Percentiles rank a stretch among this genome's conserved stretches.
phyloP scores from a whole-genome alignment of 1,284 basidiomycete species.

The Austropuccinia psidii region DNA sequence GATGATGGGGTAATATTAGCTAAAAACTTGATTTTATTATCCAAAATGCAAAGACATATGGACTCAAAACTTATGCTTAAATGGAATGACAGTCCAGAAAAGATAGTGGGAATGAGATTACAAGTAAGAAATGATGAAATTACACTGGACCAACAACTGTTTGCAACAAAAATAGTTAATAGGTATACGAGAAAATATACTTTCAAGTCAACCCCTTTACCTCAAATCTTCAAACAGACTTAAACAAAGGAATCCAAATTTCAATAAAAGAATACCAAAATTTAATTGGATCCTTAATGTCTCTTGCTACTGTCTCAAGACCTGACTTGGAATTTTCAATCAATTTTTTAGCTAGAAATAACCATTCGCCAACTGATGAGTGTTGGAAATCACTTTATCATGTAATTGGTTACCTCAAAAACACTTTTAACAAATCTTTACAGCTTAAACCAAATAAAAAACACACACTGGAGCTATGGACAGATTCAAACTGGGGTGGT shows the following conservation, averaged over 20 bases:
- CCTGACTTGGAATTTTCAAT: background rate
- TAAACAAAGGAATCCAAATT: background rate
- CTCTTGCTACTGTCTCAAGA: background rate
- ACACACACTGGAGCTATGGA: background rate
- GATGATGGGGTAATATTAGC: background rate
- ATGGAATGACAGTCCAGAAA: background rate
- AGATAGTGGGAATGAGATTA: conserved; percentile 1
- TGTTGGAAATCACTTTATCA: background rate
- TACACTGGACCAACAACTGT: background rate
- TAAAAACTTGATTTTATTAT: background rate
- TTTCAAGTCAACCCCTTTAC: background rate
- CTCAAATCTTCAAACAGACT: background rate
- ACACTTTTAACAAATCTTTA: background rate
- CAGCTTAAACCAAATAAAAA: background rate
- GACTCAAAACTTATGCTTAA: background rate
- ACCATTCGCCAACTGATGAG: background rate
- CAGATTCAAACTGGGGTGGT: conserved; percentile 7
- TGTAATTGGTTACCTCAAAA: background rate
- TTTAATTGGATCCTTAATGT: background rate
- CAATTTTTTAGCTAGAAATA: background rate
- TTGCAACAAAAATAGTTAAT: background rate
- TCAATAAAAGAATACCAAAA: background rate
- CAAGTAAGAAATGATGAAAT: background rate
- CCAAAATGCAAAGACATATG: background rate
- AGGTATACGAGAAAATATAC: background rate